These are phyloP conservation scores for Polytrichum commune DNA, from an alignment of 225 moss, liverwort and hornwort species.

Conservation along the genomic window DNA sequence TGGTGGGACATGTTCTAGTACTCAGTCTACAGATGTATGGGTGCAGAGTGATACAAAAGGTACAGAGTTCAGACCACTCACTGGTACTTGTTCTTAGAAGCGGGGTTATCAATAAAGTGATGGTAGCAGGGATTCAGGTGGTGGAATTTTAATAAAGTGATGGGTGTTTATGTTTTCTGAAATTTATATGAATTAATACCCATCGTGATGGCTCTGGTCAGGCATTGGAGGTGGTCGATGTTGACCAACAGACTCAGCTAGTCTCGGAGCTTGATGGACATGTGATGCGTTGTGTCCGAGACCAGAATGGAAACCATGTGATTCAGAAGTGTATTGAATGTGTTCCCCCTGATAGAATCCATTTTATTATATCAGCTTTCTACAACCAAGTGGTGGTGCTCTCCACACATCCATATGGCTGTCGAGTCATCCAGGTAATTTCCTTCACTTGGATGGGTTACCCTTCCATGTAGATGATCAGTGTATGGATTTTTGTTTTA, in stretches of 20 bases:
- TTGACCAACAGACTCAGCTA: conserved; percentile 85
- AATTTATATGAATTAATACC: too few relatives aligned
- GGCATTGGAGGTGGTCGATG: conserved; percentile 93
- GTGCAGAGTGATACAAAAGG: conserved; percentile 98
- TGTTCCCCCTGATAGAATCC: conserved; percentile 81
- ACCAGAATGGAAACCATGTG: conserved; percentile 94
- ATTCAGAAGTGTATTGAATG: conserved; percentile 96
- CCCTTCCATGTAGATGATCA: too few relatives aligned
- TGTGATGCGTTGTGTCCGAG: conserved; percentile 89
- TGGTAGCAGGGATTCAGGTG: not conserved
- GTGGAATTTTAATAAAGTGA: not conserved
- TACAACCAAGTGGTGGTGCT: conserved; percentile 88
- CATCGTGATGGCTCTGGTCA: conserved; percentile 12
- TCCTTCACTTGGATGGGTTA: too few relatives aligned
- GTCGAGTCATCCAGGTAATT: conserved; percentile 83
- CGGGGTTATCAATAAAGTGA: too few relatives aligned
- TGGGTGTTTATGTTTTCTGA: not conserved
- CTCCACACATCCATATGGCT: conserved; percentile 92
- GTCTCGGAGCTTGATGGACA: conserved; percentile 90
- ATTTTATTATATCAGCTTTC: conserved; percentile 93
- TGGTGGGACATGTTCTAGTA: conserved; percentile 87
- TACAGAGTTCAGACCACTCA: conserved; percentile 6
- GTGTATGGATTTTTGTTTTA: too few relatives aligned
- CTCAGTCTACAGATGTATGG: conserved; percentile 99
- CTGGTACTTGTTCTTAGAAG: not conserved